These are phyloP conservation scores for Bolboschoenoplectus hybrid DNA, from an alignment of 202 grass and related monocot species.

Conservation along the genomic window DNA sequence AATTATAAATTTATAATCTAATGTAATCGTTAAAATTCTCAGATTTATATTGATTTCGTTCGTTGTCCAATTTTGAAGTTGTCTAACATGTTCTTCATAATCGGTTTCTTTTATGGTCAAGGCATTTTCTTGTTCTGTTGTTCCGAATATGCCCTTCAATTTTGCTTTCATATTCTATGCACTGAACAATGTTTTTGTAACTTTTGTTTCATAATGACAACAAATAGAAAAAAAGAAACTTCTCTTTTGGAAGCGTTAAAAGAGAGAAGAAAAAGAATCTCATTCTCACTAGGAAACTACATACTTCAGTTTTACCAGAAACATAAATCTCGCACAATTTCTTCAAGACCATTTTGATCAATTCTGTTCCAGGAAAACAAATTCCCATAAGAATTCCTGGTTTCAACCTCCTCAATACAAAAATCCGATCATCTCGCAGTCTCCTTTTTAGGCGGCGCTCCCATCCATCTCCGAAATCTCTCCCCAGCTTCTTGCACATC, in stretches of 20 bases:
- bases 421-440: neutral
- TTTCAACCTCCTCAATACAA: neutral
- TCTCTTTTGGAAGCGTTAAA: neutral
- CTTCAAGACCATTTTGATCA: neutral
- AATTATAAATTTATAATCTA: no score
- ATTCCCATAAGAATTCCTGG: neutral
- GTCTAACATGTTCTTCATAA: no score
- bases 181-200: no score
- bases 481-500: conserved; percentile 63
- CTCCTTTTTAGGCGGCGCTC: conserved; percentile 48
- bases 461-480: conserved; percentile 67
- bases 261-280: neutral
- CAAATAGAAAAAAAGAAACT: no score
- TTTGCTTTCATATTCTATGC: no score
- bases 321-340: neutral
- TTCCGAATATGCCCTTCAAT: no score
- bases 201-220: no score
- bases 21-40: no score
- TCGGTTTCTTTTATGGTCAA: no score
- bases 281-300: neutral
- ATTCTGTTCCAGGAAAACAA: neutral
- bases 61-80: no score
- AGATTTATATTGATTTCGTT: no score
- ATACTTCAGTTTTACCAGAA: neutral
- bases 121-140: no score